Evolutionary conservation across 345 rosid species (phyloP).

Genomic region (Citrus sp.): DNA sequence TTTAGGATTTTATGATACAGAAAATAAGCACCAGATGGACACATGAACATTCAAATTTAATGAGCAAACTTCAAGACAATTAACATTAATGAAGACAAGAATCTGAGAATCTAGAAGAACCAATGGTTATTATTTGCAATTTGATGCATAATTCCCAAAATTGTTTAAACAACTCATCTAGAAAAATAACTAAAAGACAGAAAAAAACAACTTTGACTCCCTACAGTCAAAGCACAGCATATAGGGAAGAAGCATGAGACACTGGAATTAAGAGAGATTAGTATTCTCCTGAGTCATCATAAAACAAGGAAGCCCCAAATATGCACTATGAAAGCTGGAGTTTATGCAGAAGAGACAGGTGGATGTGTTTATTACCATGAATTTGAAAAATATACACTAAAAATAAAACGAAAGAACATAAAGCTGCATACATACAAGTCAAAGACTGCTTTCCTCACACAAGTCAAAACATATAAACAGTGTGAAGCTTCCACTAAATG

Average conservation of each 20-base stretch:
- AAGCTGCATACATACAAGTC: background rate
- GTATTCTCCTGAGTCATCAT: background rate
- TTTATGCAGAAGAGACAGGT: background rate
- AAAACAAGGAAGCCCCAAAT: background rate
- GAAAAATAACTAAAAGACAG: background rate
- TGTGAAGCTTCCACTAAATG: background rate
- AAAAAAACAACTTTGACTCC: background rate
- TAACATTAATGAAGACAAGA: background rate
- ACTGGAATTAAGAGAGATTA: background rate
- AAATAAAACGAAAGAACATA: background rate
- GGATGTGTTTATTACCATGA: slow-evolving; percentile 1
- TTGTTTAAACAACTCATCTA: background rate
- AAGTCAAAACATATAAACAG: background rate
- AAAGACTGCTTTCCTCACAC: background rate
- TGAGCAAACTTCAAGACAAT: background rate
- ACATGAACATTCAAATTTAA: background rate
- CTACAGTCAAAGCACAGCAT: background rate
- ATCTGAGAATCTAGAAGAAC: background rate
- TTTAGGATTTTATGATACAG: background rate
- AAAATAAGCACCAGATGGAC: background rate
- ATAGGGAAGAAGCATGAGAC: background rate
- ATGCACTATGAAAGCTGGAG: background rate
- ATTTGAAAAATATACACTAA: background rate
- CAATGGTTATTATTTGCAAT: background rate
- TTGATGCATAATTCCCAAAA: background rate